Evolutionary conservation across 2,329 filamentous ascomycete species (phyloP), one percentile per base, ranked within the genome.

Genomic region (Hansfordia pulvinata): DNA sequence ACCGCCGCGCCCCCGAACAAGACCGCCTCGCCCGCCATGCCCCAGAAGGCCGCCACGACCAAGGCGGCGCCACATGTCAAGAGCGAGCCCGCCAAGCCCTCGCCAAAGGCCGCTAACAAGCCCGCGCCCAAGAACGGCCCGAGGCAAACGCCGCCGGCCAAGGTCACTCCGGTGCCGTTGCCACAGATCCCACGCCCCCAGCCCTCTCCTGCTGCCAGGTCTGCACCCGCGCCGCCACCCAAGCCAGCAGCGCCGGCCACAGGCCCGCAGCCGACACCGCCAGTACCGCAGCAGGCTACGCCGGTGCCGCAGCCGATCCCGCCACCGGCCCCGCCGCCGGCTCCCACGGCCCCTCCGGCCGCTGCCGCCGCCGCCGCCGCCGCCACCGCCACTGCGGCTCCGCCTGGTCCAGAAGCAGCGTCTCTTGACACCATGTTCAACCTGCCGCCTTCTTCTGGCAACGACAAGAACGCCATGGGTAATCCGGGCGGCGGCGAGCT

Each of bases 401-500:
- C 33, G 9, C 32, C 37, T 15, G 29, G 38, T 16, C 31, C 35
- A 11, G 40, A 43, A 26, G 26, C 31, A 11, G 28, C 31, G n/a
- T 31, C 39, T 26, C 24, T 38, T 22, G 36, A 38, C 12, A 29
- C 31, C 14, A 40, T 34, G 28, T 15, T 34, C 4, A 29, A 26
- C 19, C 23, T 37, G 24, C 32, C 36, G 13, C 19, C 33, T 8
- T 33, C 35, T 20, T 26, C 28, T 3, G n/a, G 24, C 4, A 30
- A 23, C 19, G 35, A 31, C 16, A 35, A 34, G 8, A 24, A 28
- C n/a, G 31, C 31, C 18, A 35, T 27, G 19, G 21, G 34, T 12
- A 28, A 31, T 15, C 39, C 36, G 25, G 25, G 30, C 11, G 44
- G 49, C 24, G 43, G 54, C n/a, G 56, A 59, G 27, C 50, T 60